Evolutionary conservation across 2,329 filamentous ascomycete species (phyloP).

Genomic region (Pyricularia grisea): DNA sequence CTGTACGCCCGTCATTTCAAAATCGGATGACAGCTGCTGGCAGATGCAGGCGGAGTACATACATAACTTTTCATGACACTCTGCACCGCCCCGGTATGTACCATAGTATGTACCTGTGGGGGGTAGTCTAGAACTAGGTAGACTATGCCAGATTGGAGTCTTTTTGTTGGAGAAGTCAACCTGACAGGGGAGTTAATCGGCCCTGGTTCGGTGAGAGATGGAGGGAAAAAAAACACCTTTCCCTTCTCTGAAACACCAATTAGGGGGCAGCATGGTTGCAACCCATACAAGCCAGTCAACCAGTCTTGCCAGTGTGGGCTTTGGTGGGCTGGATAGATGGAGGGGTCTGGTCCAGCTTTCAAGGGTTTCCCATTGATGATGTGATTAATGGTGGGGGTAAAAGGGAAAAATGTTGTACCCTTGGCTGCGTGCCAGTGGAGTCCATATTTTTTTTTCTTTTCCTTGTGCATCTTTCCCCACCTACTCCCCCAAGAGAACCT

Average conservation of each 20-base stretch:
- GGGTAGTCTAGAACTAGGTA: background rate
- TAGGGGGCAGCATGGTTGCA: background rate
- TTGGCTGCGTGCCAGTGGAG: background rate
- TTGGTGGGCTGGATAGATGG: background rate
- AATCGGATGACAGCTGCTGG: background rate
- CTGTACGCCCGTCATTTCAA: background rate
- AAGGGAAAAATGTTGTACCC: background rate
- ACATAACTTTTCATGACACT: background rate
- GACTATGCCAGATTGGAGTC: background rate
- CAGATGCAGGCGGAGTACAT: background rate
- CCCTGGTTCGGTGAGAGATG: background rate
- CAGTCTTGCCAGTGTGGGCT: background rate
- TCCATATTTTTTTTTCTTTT: background rate
- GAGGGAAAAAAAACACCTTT: background rate
- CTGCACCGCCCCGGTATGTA: background rate
- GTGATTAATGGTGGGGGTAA: background rate
- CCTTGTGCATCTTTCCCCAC: background rate
- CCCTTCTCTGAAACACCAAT: background rate
- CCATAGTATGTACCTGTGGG: background rate
- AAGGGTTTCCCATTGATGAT: background rate
- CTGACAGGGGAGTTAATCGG: background rate
- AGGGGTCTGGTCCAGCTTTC: background rate
- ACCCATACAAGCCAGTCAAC: background rate
- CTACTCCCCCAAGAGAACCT: too few relatives aligned
- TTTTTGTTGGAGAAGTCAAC: background rate